Base-by-base conservation (phyloP, 495 filamentous ascomycete genomes). In the Physcia stellaris region DNA sequence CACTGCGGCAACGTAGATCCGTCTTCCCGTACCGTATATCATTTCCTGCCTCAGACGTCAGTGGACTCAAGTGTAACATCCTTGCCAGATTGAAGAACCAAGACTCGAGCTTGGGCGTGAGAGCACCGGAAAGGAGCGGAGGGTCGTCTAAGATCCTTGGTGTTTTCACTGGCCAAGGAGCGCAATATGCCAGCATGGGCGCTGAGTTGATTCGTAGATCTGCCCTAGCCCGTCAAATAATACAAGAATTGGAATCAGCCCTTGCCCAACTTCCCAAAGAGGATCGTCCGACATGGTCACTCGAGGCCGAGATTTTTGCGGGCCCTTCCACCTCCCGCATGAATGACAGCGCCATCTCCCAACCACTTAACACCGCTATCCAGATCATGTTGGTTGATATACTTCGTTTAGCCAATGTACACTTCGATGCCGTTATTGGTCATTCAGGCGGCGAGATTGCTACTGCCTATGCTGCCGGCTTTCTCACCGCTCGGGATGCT, bases 391-490 rank as follows among this genome's bases (percentile, higher is more conserved):
- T 58, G 1, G 42, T 62, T 11, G 35, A 54, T 11, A 15, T 56
- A 2, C 34, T 61, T 2, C n/a, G 4, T 0, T 4, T 6, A 0
- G 51, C 43, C 46, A 43, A 41, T 1, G 35, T 61, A 4, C n/a
- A 4, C 2, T 48, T 50, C 1, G 6, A 20, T 3, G 34, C 26
- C 4, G 38, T 41, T 2, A 40, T 54, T 1, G 57, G 58, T 6
- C 60, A 63, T 32, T 61, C 58, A 0, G 51, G 49, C 9, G 60
- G 58, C 11, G 60, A 63, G 36, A 54, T 61, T 33, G 58, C 56
- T 4, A 58, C 61, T 0, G 58, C 58, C 1, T 54, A 41, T 33
- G 52, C 55, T 2, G 53, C 55, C 2, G 54, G 52, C 9, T 29
- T 24, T 23, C 4, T 59, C 0, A 45, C 48, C 4, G 17, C 24